Evolutionary conservation across 192 early-diverging fungal genomes (phyloP), one percentile per base, ranked within the genome.

Genomic region (Spinellus fusiger): DNA sequence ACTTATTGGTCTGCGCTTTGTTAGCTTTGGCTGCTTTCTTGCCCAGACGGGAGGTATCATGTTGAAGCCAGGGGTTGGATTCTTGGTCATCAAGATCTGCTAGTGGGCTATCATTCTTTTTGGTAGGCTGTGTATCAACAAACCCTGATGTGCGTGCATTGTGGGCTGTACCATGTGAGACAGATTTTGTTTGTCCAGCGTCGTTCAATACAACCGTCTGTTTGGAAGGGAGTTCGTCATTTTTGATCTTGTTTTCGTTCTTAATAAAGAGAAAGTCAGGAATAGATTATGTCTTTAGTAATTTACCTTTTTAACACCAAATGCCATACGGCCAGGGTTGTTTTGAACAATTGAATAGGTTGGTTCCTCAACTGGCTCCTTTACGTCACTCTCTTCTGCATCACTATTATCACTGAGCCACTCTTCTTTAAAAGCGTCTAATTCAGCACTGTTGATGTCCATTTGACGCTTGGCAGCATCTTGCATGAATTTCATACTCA

Each of bases 401-500:
- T 50, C 47, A 46, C 57, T 68, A 32, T 74, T 72, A 62, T 54
- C 47, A 46, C 57, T 68, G 62, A 74, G 67, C 65, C 75, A 73
- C 38, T 84, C 78, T 13, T 78, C 65, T 50, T 69, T 68, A 57
- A 80, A 76, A 13, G 74, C 73, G n/a, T 80, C 67, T 5, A 78
- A 51, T 8, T 66, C 63, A 20, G 32, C 69, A 52, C 74, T 67
- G 1, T 76, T 73, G 29, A 74, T 65, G 18, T 81, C 65, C 56
- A 75, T 69, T 53, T 85, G 68, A 52, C 80, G 72, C 66, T 89
- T 77, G 37, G 80, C 77, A 18, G 86, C 40, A 53, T 88, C 82
- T 74, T 92, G 90, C 97, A 99, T 99, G 66, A 99, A 99, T 78
- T 98, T 98, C 95, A 99, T 98, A 5, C 79, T 86, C 65, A 94